These are phyloP conservation scores for Capsella bursapastoris DNA, from an alignment of 345 rosid species.

Conservation along the genomic window DNA sequence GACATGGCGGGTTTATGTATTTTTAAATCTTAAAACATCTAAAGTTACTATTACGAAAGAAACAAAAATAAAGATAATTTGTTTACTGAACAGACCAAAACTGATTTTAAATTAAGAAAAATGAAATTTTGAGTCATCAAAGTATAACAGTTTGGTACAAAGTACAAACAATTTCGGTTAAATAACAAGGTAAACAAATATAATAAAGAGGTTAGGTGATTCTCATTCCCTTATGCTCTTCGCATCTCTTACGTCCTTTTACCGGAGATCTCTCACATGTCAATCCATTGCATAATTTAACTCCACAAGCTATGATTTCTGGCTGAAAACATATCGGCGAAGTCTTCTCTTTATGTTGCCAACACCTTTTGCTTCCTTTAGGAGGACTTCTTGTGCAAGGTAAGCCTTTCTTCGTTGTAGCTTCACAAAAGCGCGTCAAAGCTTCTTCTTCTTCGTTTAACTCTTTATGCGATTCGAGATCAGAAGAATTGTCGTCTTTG, in stretches of 20 bases:
- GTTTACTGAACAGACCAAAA: too few relatives aligned
- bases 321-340: background rate
- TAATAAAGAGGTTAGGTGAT: background rate
- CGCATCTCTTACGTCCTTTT: conserved; percentile 44
- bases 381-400: conserved; percentile 52
- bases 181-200: background rate
- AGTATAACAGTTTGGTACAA: conserved; percentile 26
- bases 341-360: conserved; percentile 59
- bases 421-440: conserved; percentile 52
- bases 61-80: too few relatives aligned
- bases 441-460: background rate
- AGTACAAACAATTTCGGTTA: conserved; percentile 10
- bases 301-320: conserved; percentile 37
- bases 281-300: conserved; percentile 33
- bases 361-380: conserved; percentile 56
- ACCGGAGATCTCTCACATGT: conserved; percentile 44
- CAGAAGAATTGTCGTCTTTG: conserved; percentile 1
- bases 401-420: conserved; percentile 51
- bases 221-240: conserved; percentile 49
- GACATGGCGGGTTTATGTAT: background rate
- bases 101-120: background rate
- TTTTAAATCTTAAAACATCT: background rate
- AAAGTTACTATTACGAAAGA: background rate
- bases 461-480: background rate
- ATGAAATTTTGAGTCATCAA: background rate